These are phyloP conservation scores for Fusarium continuum DNA, from an alignment of 2,329 filamentous ascomycete species.

Conservation along the genomic window DNA sequence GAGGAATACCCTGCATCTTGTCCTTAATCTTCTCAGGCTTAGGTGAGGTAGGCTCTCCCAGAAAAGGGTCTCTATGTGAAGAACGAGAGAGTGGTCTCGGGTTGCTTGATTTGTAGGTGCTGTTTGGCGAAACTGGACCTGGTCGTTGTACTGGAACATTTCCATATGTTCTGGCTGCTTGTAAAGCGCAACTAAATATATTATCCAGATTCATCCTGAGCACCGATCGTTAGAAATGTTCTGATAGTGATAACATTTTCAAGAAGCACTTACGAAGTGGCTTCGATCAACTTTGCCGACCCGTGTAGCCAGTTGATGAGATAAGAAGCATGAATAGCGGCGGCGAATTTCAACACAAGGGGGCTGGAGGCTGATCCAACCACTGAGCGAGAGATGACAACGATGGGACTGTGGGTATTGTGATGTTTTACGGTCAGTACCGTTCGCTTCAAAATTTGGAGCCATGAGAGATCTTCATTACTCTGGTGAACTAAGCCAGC, in stretches of 20 bases:
- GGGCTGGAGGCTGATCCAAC: not conserved
- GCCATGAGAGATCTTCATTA: slow-evolving; percentile 27
- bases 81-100: not conserved
- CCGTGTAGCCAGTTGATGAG: slow-evolving; percentile 32
- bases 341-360: slow-evolving; percentile 38
- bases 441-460: slow-evolving; percentile 29
- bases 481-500: slow-evolving; percentile 3
- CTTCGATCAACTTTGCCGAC: not conserved
- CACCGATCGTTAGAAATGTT: slow-evolving; percentile 11
- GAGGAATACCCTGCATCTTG: slow-evolving; percentile 29
- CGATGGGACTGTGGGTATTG: slow-evolving; percentile 22
- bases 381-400: slow-evolving; percentile 38
- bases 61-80: slow-evolving; percentile 14
- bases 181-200: slow-evolving; percentile 3
- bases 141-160: not conserved
- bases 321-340: slow-evolving; percentile 1
- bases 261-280: slow-evolving; percentile 22
- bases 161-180: not conserved
- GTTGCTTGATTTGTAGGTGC: not conserved
- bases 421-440: slow-evolving; percentile 26
- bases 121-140: not conserved
- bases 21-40: slow-evolving; percentile 41
- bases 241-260: too few species aligned
- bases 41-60: slow-evolving; percentile 7
- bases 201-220: slow-evolving; percentile 23